phyloP scores from a whole-genome alignment of 2,329 filamentous ascomycete genomes.

The Mariannaea elegans region DNA sequence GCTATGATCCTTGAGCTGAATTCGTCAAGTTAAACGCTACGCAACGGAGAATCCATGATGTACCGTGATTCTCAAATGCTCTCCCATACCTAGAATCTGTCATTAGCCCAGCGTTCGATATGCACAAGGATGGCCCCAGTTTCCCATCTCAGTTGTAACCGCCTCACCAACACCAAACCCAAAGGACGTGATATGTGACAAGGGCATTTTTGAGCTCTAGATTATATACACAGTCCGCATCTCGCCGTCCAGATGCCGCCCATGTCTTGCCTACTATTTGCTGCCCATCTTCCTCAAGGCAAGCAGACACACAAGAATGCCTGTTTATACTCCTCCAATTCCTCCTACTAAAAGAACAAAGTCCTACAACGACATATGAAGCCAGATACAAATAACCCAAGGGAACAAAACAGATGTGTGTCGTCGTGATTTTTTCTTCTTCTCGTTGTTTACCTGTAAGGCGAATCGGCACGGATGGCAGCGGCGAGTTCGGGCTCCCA shows the following conservation, averaged over 20 bases:
- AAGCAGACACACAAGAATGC: conserved; percentile 12
- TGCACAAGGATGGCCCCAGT: too few species aligned
- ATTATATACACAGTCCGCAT: conserved; percentile 41
- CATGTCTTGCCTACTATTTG: not conserved
- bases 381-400: conserved; percentile 22
- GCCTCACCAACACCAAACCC: conserved; percentile 4
- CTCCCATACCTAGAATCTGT: too few species aligned
- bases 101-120: too few species aligned
- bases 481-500: conserved; percentile 98
- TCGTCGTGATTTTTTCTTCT: conserved; percentile 19
- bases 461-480: conserved; percentile 89
- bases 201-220: conserved; percentile 41
- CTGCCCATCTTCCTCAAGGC: conserved; percentile 4
- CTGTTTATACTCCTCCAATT: conserved; percentile 2
- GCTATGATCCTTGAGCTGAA: not conserved
- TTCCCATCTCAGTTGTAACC: not conserved
- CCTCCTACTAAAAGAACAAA: conserved; percentile 8
- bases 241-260: conserved; percentile 27
- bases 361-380: conserved; percentile 17
- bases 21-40: not conserved
- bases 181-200: conserved; percentile 31
- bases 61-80: not conserved
- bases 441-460: conserved; percentile 73
- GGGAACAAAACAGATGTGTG: conserved; percentile 19
- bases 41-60: not conserved